Percentiles rank a stretch among this genome's conserved stretches.
These are phyloP conservation scores for Phalaenopsis equestris DNA, from an alignment of 106 monocot species.

Conservation along the genomic window DNA sequence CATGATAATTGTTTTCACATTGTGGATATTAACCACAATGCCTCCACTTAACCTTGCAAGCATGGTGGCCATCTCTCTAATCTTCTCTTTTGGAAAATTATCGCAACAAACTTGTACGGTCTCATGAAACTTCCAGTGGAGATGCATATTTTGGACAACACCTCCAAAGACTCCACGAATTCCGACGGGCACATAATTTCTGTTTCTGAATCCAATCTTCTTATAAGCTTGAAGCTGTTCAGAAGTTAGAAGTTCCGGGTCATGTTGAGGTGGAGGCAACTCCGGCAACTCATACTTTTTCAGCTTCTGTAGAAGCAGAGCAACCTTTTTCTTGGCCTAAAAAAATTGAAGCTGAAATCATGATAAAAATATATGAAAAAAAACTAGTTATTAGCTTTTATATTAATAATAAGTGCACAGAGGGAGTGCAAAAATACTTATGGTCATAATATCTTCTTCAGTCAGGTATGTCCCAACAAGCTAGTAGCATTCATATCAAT, in stretches of 20 bases:
- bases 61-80: constrained; percentile 98
- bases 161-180: constrained; percentile 97
- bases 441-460: neutral
- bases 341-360: constrained; percentile 10
- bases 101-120: constrained; percentile 98
- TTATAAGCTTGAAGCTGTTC: constrained; percentile 98
- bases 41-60: constrained; percentile 94
- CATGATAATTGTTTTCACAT: constrained; percentile 98
- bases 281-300: constrained; percentile 99
- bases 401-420: neutral
- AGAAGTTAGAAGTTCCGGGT: constrained; percentile 79
- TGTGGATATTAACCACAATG: constrained; percentile 86
- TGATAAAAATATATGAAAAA: neutral
- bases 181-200: constrained; percentile 93
- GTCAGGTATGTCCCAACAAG: too few relatives aligned
- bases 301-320: constrained; percentile 91
- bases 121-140: constrained; percentile 98
- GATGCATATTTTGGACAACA: constrained; percentile 99
- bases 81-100: constrained; percentile 94
- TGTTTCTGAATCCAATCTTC: constrained; percentile 92
- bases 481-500: too few relatives aligned
- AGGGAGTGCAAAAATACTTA: neutral
- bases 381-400: neutral
- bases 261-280: constrained; percentile 81
- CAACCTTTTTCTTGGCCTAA: constrained; percentile 98